A percentile compares a stretch with the other conserved stretches of the same genome.
Evolutionary conservation across 768 basidiomycete species (phyloP).

Genomic region (Russula earlei): DNA sequence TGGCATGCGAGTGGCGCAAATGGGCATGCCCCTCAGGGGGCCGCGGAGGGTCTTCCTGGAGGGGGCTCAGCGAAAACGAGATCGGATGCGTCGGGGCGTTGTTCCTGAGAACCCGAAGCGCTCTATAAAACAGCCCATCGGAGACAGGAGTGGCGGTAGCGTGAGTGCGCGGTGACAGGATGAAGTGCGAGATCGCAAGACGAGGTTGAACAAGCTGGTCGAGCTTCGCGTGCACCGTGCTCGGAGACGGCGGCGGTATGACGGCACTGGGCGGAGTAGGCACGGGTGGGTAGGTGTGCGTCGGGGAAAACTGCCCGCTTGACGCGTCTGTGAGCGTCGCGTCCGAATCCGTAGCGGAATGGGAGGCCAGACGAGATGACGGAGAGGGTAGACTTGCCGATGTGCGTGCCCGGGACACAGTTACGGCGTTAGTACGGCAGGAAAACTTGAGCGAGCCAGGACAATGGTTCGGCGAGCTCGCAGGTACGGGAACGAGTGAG

Average conservation of each 20-base stretch:
- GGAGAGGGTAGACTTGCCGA: not conserved
- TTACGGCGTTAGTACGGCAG: constrained; percentile 27
- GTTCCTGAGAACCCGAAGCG: constrained; percentile 22
- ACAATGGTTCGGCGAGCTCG: constrained; percentile 25
- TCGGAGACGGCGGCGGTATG: constrained; percentile 25
- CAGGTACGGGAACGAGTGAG: constrained; percentile 27
- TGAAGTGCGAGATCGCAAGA: constrained; percentile 24
- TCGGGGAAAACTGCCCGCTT: constrained; percentile 15
- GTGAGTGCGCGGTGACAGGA: constrained; percentile 27
- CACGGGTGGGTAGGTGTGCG: constrained; percentile 32
- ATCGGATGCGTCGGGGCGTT: constrained; percentile 10
- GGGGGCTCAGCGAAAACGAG: constrained; percentile 18
- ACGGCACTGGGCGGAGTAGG: constrained; percentile 24
- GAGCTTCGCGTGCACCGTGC: constrained; percentile 26
- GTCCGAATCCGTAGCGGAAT: constrained; percentile 24
- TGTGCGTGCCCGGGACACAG: not conserved
- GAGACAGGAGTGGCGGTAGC: constrained; percentile 17
- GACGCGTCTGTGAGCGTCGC: constrained; percentile 23
- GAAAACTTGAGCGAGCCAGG: constrained; percentile 30
- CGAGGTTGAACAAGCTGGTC: constrained; percentile 19
- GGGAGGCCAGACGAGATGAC: constrained; percentile 2
- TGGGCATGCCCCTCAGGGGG: not conserved
- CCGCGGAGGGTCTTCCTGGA: constrained; percentile 5
- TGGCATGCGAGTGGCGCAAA: constrained; percentile 4
- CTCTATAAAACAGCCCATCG: constrained; percentile 24